Evolutionary conservation across 1,284 basidiomycete genomes (phyloP).

Genomic region (Ustilago tritici): DNA sequence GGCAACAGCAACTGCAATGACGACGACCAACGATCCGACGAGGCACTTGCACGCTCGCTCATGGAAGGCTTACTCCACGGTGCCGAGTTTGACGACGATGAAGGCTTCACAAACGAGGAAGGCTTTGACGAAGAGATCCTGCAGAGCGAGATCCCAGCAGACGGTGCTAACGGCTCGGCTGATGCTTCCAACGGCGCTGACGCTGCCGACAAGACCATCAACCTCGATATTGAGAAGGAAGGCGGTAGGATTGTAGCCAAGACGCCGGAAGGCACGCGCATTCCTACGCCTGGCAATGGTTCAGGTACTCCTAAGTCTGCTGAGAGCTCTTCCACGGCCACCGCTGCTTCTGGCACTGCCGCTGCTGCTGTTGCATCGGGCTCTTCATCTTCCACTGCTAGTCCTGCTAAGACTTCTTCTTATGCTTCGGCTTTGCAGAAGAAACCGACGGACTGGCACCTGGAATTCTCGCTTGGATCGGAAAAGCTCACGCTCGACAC

Average conservation of each 20-base stretch:
- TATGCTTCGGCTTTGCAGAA: constrained; percentile 94
- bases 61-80: constrained; percentile 58
- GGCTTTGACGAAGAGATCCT: constrained; percentile 61
- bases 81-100: constrained; percentile 56
- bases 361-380: constrained; percentile 18
- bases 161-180: constrained; percentile 23
- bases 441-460: constrained; percentile 93
- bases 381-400: constrained; percentile 33
- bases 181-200: constrained; percentile 17
- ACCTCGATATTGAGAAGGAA: constrained; percentile 58
- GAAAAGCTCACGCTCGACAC: constrained; percentile 83
- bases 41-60: constrained; percentile 54
- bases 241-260: constrained; percentile 85
- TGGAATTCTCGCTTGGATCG: constrained; percentile 93
- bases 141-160: constrained; percentile 54
- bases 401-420: constrained; percentile 72
- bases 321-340: constrained; percentile 62
- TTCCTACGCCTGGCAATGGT: constrained; percentile 81
- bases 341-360: constrained; percentile 68
- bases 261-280: constrained; percentile 92
- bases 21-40: constrained; percentile 40
- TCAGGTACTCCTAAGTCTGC: constrained; percentile 38
- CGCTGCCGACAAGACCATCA: constrained; percentile 60
- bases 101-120: constrained; percentile 59
- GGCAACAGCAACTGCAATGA: constrained; percentile 6